Evolutionary conservation across 805 yeast species (phyloP), one percentile per base, ranked within the genome.

Genomic region (Yamadazyma tumulicola): DNA sequence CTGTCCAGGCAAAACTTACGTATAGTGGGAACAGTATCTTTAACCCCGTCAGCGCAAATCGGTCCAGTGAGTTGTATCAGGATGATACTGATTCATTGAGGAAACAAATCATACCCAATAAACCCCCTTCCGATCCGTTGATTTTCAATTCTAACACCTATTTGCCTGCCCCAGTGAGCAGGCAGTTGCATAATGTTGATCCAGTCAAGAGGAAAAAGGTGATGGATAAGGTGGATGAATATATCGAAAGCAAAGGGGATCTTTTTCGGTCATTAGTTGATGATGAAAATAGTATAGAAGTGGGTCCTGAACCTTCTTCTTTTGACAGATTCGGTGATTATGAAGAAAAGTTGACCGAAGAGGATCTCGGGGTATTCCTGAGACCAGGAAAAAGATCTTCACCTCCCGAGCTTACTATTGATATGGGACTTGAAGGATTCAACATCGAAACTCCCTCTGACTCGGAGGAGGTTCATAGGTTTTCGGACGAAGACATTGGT

Each of bases 301-400:
- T 25, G 14, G 46, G 26, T 8, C 40, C 40, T 6, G 23, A 15
- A 12, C 23, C 15, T 6, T 11, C 17, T 10, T 12, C 33, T n/a
- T 10, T n/a, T n/a, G n/a, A n/a, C n/a, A n/a, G n/a, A n/a, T n/a
- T 5, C 18, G 14, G 11, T 27, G 26, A 19, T 12, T 19, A n/a
- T 22, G 20, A 23, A 6, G 34, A 19, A 4, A 15, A 20, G 8
- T 25, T 20, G 19, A 11, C 13, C 14, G 36, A 37, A n/a, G 29
- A 27, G 4, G 37, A 29, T 8, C 29, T 32, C 14, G 25, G 11
- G 5, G 20, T 33, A 10, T 19, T 12, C 13, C 21, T 21, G 6
- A 15, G 16, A 5, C 26, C 23, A 9, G 18, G 74, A 82, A 5
- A 51, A 54, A 15, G 51, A n/a, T n/a, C n/a, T n/a, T n/a, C n/a